Conservation (phyloP, 768 basidiomycete genomes). For the Russula dissimulans region DNA sequence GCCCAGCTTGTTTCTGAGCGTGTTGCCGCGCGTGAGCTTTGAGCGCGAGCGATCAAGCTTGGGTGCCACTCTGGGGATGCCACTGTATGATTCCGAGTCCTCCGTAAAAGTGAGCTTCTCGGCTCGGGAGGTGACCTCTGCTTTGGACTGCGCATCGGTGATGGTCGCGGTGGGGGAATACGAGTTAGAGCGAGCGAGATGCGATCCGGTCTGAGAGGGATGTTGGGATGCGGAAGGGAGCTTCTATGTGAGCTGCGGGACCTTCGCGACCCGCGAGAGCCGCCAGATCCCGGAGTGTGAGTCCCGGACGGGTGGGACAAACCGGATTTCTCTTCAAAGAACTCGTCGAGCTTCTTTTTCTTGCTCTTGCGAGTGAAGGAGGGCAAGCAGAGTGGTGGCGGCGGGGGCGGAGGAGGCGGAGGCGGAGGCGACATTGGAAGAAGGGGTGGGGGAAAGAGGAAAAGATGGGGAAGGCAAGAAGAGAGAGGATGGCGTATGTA, state of each 20-base stretch:
- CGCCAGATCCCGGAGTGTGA: not conserved
- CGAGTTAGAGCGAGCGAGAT: conserved; percentile 14
- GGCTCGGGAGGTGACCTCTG: conserved; percentile 1
- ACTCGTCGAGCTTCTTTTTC: conserved; percentile 13
- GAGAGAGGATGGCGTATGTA: not conserved
- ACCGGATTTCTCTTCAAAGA: conserved; percentile 13
- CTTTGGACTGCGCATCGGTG: conserved; percentile 12
- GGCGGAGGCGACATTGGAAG: conserved; percentile 17
- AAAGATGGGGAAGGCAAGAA: not conserved
- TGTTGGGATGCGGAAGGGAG: conserved; percentile 7
- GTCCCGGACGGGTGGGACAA: not conserved
- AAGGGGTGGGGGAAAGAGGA: not conserved
- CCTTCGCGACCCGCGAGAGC: not conserved
- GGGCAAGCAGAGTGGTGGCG: conserved; percentile 17
- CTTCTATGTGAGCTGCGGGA: not conserved
- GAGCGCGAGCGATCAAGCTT: conserved; percentile 18
- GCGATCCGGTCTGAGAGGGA: conserved; percentile 4
- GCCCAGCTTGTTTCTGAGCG: conserved; percentile 7
- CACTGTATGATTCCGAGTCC: conserved; percentile 22
- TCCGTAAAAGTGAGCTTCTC: conserved; percentile 18
- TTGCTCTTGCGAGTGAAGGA: conserved; percentile 16
- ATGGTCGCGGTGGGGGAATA: conserved; percentile 17
- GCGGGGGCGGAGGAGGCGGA: conserved; percentile 14
- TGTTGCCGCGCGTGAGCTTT: conserved; percentile 16
- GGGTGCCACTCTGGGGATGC: conserved; percentile 8